Base-by-base conservation (phyloP, 2,329 filamentous ascomycete genomes). In the Botryotinia globosa region DNA sequence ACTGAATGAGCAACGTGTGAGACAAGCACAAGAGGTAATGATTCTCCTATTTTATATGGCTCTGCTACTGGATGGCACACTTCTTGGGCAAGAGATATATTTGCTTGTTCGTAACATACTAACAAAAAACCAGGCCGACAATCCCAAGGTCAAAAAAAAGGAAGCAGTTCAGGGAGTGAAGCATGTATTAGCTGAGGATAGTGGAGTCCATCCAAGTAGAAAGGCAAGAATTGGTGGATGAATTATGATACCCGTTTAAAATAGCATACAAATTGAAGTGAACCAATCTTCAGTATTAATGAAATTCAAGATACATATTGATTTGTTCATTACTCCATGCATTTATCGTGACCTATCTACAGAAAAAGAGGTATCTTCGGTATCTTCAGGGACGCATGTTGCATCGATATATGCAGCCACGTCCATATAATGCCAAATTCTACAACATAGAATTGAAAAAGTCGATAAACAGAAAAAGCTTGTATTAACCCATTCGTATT, bases 1-100 rank as follows among this genome's bases (percentile, higher is more conserved):
- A 83, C 87, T 98, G 67, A 88, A 93, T 77, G 93, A 90, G 76
- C 85, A 81, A 72, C 75, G 79, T 6, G 48, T 75, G 5, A 74
- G 77, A 20, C 74, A 74, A 45, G 76, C 77, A 73, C 74, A 79
- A 56, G 79, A 78, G 71, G 70, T 68, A 65, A 63, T 20, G 63
- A 14, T 44, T 20, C 34, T 22, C 37, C 34, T 39, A 2, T 32
- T 59, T 32, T 39, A 18, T 32, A 45, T 59, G 64, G 7, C 56
- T 48, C 51, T 54, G 39, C 37, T 54, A 10, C 34, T 67, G 45
- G 18, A 14, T n/a, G 16, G 64, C 45, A 67, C 45, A 29, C 14
- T 16, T 29, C 45, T 48, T 25, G n/a, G 16, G 22, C 45, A 9
- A 54, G 32, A 54, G 37, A 45, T 54, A n/a, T 2, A 54, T 22